Base-by-base conservation (phyloP, 2,329 filamentous ascomycete genomes). In the Alternaria atra region DNA sequence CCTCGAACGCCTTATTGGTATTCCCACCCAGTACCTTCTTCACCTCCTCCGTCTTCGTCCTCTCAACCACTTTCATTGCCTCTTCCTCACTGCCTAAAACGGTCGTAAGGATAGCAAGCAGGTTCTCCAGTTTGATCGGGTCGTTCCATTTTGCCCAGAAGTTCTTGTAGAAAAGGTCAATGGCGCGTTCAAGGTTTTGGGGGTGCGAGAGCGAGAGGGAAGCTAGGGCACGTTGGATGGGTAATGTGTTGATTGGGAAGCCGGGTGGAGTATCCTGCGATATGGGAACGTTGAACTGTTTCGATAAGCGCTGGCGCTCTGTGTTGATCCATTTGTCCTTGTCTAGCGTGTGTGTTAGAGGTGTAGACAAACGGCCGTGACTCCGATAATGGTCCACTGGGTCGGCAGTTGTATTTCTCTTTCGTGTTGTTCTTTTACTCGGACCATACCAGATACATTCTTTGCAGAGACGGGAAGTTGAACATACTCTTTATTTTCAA, bases 291-390 rank as follows among this genome's bases (percentile, higher is more conserved):
- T 82, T 78, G 77, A 88, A 86, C 59, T 79, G 76, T 9, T 76
- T 76, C 1, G 85, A 78, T 84, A 84, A 88, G 58, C 87, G 85
- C 20, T 75, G 44, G 15, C 87, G 84, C 66, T 89, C 86, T 12
- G 60, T 55, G 35, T 80, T 73, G 60, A 87, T 85, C 83, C 84
- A 90, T 75, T 82, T 80, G 70, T 83, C 83, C 76, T 89, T 89
- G 77, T 89, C 86, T 60, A 25, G 9, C 87, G 63, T 5, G 34
- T 27, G 63, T 42, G 63, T 69, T 50, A 71, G 62, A 44, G 12
- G 15, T 13, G 20, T 1, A 27, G 25, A 17, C 25, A n/a, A 25
- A 35, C 32, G 23, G 15, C 15, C 20, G 46, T 15, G 25, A 50
- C 30, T 13, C 30, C 23, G 17, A 40, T 40, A 5, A 40, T 40